Evolutionary conservation across 2,329 filamentous ascomycete genomes (phyloP), one percentile per base, ranked within the genome.

Genomic region (Calonectria fujianensis): DNA sequence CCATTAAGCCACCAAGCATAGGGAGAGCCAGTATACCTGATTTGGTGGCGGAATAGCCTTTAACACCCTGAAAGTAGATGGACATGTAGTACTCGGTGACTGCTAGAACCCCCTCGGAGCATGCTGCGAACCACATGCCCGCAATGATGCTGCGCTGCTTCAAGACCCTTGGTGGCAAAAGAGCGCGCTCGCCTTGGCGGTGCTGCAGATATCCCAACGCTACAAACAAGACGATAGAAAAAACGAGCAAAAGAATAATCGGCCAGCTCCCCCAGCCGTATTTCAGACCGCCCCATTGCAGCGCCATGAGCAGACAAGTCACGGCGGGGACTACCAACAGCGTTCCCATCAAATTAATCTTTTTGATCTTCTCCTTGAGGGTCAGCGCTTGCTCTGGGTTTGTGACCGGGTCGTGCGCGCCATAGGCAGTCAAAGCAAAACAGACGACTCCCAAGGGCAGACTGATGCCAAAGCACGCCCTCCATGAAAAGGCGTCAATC

Each of bases 51-150:
- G 79, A 51, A 13, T 79, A 79, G 1, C 79, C 79, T 8, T 75
- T 41, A 2, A 81, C 79, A 14, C 78, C 79, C 14, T 81, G 79
- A 4, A 81, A 81, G 66, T 81, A 81, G 4, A 81, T 81, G 11
- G 76, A 75, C 77, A 81, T 81, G 69, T 81, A 81, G 5, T 79
- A 81, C 32, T 81, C 79, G 0, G 79, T 80, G 3, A 81, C 79
- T 0, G 77, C 63, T 4, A 81, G 72, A 0, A 81, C 64, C 0
- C 79, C 79, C 18, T 81, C 79, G 1, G 71, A 74, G 48, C 79
- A 81, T 0, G 79, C 78, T 10, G 75, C 71, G 8, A 69, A 80
- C 79, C 78, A 81, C 73, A 77, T 80, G 0, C 79, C 79, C 0
- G 78, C 79, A 0, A 81, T 64, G 1, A 81, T 81, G 8, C 79